Base-by-base conservation (phyloP, 352 stramenopile genomes). In the Pythium apleroticum region DNA sequence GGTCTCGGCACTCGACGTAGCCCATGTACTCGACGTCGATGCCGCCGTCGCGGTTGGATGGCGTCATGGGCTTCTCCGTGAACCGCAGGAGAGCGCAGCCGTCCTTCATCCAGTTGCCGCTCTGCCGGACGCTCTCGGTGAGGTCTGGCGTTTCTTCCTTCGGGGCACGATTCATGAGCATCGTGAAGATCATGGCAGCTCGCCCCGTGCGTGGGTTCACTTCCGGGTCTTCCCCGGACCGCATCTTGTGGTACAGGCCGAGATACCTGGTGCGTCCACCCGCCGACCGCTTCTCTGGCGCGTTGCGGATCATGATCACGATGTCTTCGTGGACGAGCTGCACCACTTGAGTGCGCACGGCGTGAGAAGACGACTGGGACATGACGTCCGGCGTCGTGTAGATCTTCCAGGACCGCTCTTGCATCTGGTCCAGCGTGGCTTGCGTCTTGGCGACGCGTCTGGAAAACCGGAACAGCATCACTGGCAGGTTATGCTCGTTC, bases 21-120 rank as follows among this genome's bases (percentile, higher is more conserved):
- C 65, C 65, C 65, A 72, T 72, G 59, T 72, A 72, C 65, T 72
- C 65, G 39, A 72, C 41, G 20, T 72, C 65, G 28, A 72, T 52
- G 19, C 54, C 54, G 1, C n/a, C 24, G 27, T 63, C 62, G 9
- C 25, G 48, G 17, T 65, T 64, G 11, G 57, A 48, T 2, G 56
- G 28, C 28, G 58, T 58, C 1, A 37, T 35, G 1, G 50, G 54
- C 20, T 65, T 63, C 37, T 72, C 65, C 4, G 58, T 66, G 24
- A 72, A 46, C 22, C 65, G 65, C 30, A 72, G 37, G n/a, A 72
- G 20, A 12, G 58, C 58, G 19, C 54, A 64, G 5, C 65, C 65
- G 43, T 72, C 65, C n/a, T 63, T 57, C 22, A 72, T 30, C 65
- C 65, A 72, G 17, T 43, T 70, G 9, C 39, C 50, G 27, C 48